Evolutionary conservation across 2,329 filamentous ascomycete species (phyloP).

Genomic region (Hypoxylon sp.): DNA sequence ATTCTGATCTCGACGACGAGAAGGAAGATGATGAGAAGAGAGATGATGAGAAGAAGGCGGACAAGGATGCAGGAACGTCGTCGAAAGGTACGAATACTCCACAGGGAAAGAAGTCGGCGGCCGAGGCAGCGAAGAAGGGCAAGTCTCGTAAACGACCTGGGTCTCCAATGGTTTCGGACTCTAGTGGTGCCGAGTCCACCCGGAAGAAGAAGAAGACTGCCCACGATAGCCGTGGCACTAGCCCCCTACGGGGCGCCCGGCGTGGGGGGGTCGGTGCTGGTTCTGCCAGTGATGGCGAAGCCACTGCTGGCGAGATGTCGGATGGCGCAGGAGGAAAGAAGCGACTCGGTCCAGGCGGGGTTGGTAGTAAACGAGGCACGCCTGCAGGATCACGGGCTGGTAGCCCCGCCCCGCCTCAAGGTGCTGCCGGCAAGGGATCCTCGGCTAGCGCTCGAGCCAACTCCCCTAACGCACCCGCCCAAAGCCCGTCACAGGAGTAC

Average conservation of each 20-base stretch:
- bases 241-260: slow-evolving; percentile 65
- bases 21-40: slow-evolving; percentile 75
- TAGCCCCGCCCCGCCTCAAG: slow-evolving; percentile 67
- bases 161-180: slow-evolving; percentile 89
- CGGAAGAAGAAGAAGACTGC: slow-evolving; percentile 80
- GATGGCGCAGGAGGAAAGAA: slow-evolving; percentile 69
- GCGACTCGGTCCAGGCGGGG: slow-evolving; percentile 61
- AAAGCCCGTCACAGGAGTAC: slow-evolving; percentile 33
- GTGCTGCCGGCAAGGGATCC: slow-evolving; percentile 47
- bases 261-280: slow-evolving; percentile 65
- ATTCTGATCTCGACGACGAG: slow-evolving; percentile 62
- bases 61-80: slow-evolving; percentile 70
- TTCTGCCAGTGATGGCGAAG: slow-evolving; percentile 80
- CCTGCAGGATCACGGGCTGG: slow-evolving; percentile 73
- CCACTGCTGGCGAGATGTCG: slow-evolving; percentile 77
- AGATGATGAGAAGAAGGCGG: slow-evolving; percentile 72
- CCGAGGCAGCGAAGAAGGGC: slow-evolving; percentile 66
- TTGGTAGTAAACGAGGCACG: slow-evolving; percentile 65
- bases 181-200: slow-evolving; percentile 89
- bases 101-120: slow-evolving; percentile 63
- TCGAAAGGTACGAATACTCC: slow-evolving; percentile 77
- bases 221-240: slow-evolving; percentile 67
- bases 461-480: slow-evolving; percentile 52
- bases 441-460: slow-evolving; percentile 51
- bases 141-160: slow-evolving; percentile 85